Percentiles rank a stretch among this genome's conserved stretches.
These are phyloP conservation scores for Globisporangium lucens DNA, from an alignment of 352 stramenopile species.

Conservation along the genomic window DNA sequence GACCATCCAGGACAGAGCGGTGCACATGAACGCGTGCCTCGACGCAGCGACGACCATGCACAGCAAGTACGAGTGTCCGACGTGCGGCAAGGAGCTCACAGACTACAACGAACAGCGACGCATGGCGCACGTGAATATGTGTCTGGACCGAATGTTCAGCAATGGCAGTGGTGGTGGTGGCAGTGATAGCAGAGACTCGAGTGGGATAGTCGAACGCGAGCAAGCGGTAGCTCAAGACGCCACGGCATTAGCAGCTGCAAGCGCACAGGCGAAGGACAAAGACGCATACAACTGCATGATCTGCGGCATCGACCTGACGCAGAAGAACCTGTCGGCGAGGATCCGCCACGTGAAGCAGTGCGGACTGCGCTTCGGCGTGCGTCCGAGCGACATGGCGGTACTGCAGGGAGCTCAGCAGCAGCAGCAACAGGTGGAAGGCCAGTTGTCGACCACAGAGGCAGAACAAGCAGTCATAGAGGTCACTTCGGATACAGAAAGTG, in stretches of 20 bases:
- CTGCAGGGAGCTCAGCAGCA: conserved; percentile 16
- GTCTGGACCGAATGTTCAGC: conserved; percentile 38
- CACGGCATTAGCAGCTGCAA: not conserved
- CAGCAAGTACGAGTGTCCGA: conserved; percentile 46
- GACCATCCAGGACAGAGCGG: conserved; percentile 41
- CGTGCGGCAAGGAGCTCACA: conserved; percentile 50
- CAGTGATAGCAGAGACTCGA: conserved; percentile 4
- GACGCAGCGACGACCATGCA: conserved; percentile 31
- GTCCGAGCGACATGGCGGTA: conserved; percentile 40
- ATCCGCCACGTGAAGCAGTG: conserved; percentile 83
- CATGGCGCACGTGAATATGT: conserved; percentile 65
- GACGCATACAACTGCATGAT: conserved; percentile 59
- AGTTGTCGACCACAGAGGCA: not conserved
- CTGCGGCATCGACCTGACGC: conserved; percentile 50
- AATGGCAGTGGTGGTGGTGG: not conserved
- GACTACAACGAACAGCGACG: conserved; percentile 67
- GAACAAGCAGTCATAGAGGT: not conserved
- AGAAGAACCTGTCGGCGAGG: conserved; percentile 33
- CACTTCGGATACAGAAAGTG: conserved; percentile 2
- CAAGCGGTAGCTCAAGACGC: not conserved
- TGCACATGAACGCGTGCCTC: conserved; percentile 79
- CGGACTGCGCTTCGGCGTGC: conserved; percentile 62
- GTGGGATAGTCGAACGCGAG: conserved; percentile 2
- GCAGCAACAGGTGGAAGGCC: not conserved
- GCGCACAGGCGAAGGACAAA: not conserved